Evolutionary conservation across 2,329 filamentous ascomycete species (phyloP), one percentile per base, ranked within the genome.

Genomic region (Microdochium paspali): DNA sequence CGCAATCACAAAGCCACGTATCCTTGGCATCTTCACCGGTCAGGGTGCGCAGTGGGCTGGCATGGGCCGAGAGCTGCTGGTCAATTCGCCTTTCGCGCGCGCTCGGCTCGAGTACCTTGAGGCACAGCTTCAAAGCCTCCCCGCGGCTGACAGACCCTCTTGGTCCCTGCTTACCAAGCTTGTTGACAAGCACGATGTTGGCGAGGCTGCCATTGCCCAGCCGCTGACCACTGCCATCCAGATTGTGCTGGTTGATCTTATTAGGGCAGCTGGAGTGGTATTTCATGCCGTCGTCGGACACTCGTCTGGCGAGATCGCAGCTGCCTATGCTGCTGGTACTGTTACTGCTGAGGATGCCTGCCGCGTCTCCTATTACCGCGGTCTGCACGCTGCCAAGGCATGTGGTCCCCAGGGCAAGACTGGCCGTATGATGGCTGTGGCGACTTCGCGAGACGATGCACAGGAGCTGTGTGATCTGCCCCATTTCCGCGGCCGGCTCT

Each of bases 201-300:
- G 65, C 9, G 53, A 64, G 18, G 66, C 71, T 0, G 62, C 65
- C 3, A 52, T 76, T 21, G 67, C 71, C 0, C 76, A 80, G 51
- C 72, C 77, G 0, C 54, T 77, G 1, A 78, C 71, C 46, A 79
- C 76, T 0, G 74, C 76, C 0, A 39, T 81, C 1, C 77, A 80
- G 52, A 62, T 80, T 2, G 74, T 61, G 0, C 53, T 71, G 6
- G 57, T 69, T 2, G 58, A 67, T 23, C 49, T 69, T 3, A 49
- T 70, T 45, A 49, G 43, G 43, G 53, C 49, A 20, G 46, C 61
- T 2, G 51, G 52, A 2, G 49, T 64, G 7, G n/a, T 25, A 9
- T 63, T 64, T 20, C 59, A 60, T 31, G 58, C 60, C 1, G 60
- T 66, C 20, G 15, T 61, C 26, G 50, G 63, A 15, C 56, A 66